Base-by-base conservation (phyloP, 2,329 filamentous ascomycete species). In the Calonectria pseudoturangicola region DNA sequence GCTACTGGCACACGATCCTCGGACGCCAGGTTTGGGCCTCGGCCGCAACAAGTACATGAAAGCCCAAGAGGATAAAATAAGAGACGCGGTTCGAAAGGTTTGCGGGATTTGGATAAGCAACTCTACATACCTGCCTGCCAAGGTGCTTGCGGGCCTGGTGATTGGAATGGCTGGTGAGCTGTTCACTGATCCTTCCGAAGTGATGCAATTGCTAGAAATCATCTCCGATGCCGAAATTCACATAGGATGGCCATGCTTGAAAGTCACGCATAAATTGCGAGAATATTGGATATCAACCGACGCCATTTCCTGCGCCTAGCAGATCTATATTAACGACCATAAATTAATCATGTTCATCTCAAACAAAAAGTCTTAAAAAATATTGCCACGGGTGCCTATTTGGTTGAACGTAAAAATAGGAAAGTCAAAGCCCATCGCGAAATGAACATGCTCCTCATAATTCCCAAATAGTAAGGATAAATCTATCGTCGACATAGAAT, bases 121-220 rank as follows among this genome's bases (percentile, higher is more conserved):
- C 54, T 12, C 54, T 3, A 30, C 39, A 41, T 60, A 60, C 36
- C 30, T 21, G 13, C 33, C 33, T 15, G 54, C 36, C 4, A 60
- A 25, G n/a, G 54, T 60, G 6, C 21, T 60, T 21, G 54, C 54
- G 3, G 54, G 54, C 7, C 10, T 60, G 54, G 54, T 25, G 3
- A 60, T 60, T 27, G 54, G 21, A 27, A 60, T 60, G 54, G 18
- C 54, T 5, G 54, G 54, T 2, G 54, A 60, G 54, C 54, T 60
- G 27, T 60, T 60, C 21, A 60, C 54, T 13, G 54, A 39, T 2
- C 5, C 54, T 25, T 41, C 54, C 25, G 54, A 60, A 58, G 54
- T 43, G 4, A 5, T 41, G 13, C 54, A 41, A 4, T 30, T 60
- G 2, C 21, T 60, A 8, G 33, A 41, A 18, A 60, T 60, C 13